Evolutionary conservation across 805 yeast species (phyloP).

Genomic region (Metschnikowia sp.): DNA sequence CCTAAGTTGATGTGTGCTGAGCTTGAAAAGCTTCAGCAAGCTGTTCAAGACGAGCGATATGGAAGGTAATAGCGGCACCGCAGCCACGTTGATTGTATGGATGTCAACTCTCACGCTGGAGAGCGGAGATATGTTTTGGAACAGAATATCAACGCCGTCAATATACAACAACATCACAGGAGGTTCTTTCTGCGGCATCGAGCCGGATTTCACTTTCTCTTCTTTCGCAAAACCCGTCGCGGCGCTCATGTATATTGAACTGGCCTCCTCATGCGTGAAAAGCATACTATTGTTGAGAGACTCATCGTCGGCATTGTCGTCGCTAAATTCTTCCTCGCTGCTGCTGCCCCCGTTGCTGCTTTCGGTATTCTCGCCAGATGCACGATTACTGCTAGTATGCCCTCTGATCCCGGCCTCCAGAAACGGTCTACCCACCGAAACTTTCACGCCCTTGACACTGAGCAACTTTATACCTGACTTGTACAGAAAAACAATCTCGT

Average conservation of each 20-base stretch:
- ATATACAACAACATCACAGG: slow-evolving; percentile 25
- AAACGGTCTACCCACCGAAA: slow-evolving; percentile 41
- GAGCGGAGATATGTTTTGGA: slow-evolving; percentile 44
- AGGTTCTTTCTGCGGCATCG: not conserved
- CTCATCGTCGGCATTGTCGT: slow-evolving; percentile 22
- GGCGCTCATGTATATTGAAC: slow-evolving; percentile 81
- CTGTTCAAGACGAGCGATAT: slow-evolving; percentile 35
- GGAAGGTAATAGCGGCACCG: slow-evolving; percentile 42
- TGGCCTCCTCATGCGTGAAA: slow-evolving; percentile 66
- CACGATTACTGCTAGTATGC: not conserved
- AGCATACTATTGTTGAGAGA: slow-evolving; percentile 56
- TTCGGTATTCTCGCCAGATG: not conserved
- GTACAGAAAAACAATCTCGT: slow-evolving; percentile 34
- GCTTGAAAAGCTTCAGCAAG: slow-evolving; percentile 32
- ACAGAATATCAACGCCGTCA: slow-evolving; percentile 39
- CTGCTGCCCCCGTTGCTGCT: not conserved
- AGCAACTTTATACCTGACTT: slow-evolving; percentile 46
- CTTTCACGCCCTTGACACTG: slow-evolving; percentile 34
- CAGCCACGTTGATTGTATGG: slow-evolving; percentile 40
- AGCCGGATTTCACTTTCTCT: not conserved
- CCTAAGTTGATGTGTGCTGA: slow-evolving; percentile 29
- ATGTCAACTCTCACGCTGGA: slow-evolving; percentile 38
- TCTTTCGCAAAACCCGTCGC: slow-evolving; percentile 43
- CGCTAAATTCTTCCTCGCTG: slow-evolving; percentile 5
- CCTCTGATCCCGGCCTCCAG: slow-evolving; percentile 28